Base-by-base conservation (phyloP, 345 rosid species). In the Gossypioides kirkii region DNA sequence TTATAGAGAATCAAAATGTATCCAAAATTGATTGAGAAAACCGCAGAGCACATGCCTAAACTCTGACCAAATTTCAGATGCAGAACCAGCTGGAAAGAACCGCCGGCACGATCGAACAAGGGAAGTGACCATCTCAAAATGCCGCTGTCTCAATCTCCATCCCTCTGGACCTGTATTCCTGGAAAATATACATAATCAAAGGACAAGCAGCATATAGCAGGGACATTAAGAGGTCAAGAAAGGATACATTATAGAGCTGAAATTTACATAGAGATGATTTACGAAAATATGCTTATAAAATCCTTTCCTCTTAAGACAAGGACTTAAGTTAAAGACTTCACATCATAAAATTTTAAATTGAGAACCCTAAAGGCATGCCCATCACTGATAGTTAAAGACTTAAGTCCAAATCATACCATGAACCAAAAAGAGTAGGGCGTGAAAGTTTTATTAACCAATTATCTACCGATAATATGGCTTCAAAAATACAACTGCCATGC, bases 111-210 rank as follows among this genome's bases (percentile, higher is more conserved):
- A 95, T 76, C 91, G 84, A 84, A 87, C 89, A 78, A 95, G 99
- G 17, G 96, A 90, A 73, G 94, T 88, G 25, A 92, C 88, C 50
- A 96, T 78, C 84, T 82, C 90, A 80, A 95, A 95, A 79, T 95
- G 99, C 26, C 94, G 80, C 61, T 95, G 99, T 82, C 98, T 86
- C 85, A 95, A 80, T 80, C 94, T 86, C 97, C 98, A 92, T 60
- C 99, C 99, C 76, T 95, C 98, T 13, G 99, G 99, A 61, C 99
- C 98, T 68, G 89, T 90, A 80, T 87, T 92, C 88, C 98, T 94
- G 84, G 42, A 76, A 70, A 62, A 65, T 11, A 47, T 28, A 56
- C 47, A 53, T 50, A 70, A 74, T 50, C 36, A 42, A 76, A 73
- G 43, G 71, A 68, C 14, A 68, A 49, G 41, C 12, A 62, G 52